These are phyloP conservation scores for Candida endomychidarum DNA, from an alignment of 805 yeast genomes.

Conservation along the genomic window DNA sequence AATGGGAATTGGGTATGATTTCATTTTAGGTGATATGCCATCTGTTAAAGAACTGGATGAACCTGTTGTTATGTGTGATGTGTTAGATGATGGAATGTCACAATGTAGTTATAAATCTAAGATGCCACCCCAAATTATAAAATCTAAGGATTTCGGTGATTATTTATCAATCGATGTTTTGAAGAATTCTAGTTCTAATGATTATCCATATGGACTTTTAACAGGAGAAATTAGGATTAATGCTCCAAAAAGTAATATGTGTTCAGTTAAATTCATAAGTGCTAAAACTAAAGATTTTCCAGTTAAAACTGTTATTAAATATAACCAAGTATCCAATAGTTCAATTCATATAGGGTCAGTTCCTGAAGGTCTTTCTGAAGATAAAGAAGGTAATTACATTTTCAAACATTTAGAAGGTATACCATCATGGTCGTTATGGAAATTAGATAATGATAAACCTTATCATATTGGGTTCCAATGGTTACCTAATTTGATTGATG, in stretches of 20 bases:
- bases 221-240: constrained; percentile 60
- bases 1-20: constrained; percentile 42
- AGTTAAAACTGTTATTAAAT: constrained; percentile 60
- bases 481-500: constrained; percentile 61
- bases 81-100: constrained; percentile 47
- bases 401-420: constrained; percentile 64
- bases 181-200: constrained; percentile 46
- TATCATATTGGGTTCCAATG: constrained; percentile 72
- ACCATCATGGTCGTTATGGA: constrained; percentile 61
- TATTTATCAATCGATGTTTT: constrained; percentile 53
- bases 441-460: constrained; percentile 55
- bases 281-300: constrained; percentile 46
- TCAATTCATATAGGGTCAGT: constrained; percentile 16
- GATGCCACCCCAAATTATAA: constrained; percentile 42
- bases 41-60: constrained; percentile 44
- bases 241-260: constrained; percentile 62
- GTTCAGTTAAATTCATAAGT: constrained; percentile 58
- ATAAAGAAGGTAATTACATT: constrained; percentile 41
- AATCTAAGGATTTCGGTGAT: constrained; percentile 36
- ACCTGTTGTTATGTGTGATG: constrained; percentile 32
- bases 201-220: constrained; percentile 61
- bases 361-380: constrained; percentile 49
- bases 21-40: constrained; percentile 61
- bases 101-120: constrained; percentile 52
- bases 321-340: constrained; percentile 23